These are phyloP conservation scores for Globisporangium nagaii DNA, from an alignment of 352 stramenopile genomes.

Conservation along the genomic window DNA sequence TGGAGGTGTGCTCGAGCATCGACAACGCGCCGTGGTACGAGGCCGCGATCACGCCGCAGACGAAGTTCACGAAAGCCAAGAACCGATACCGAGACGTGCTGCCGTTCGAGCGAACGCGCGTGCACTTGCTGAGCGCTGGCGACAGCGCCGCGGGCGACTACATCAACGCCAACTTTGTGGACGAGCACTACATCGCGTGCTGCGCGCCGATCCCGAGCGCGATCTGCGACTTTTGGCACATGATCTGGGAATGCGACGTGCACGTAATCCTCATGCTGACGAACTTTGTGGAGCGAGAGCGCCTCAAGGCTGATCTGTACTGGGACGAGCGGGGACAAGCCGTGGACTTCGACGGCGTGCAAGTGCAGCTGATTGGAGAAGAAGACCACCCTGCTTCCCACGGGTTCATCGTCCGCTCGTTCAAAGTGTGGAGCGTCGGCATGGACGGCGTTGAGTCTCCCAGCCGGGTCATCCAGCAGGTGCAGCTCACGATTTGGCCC, in stretches of 20 bases:
- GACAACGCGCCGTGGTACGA: constrained; percentile 52
- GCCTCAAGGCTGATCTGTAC: constrained; percentile 69
- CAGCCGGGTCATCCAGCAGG: constrained; percentile 49
- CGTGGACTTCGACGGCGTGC: constrained; percentile 50
- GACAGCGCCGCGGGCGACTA: constrained; percentile 39
- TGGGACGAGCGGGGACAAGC: constrained; percentile 42
- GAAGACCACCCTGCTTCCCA: constrained; percentile 17
- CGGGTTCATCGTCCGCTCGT: constrained; percentile 47
- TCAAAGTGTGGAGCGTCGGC: constrained; percentile 39
- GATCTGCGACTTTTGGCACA: constrained; percentile 79
- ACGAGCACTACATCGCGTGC: constrained; percentile 67
- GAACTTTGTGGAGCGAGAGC: constrained; percentile 76
- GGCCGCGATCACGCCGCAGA: constrained; percentile 49
- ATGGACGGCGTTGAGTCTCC: constrained; percentile 12
- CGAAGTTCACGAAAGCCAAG: constrained; percentile 57
- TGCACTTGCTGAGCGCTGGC: constrained; percentile 28
- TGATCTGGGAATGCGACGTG: constrained; percentile 73
- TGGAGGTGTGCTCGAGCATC: constrained; percentile 54
- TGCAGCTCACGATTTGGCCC: constrained; percentile 77
- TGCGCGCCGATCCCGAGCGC: constrained; percentile 56
- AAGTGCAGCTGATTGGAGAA: constrained; percentile 45
- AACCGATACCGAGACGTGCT: constrained; percentile 79
- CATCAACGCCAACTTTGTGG: constrained; percentile 71
- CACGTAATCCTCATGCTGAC: constrained; percentile 86
- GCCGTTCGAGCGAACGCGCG: constrained; percentile 65